Evolutionary conservation across 2,329 filamentous ascomycete genomes (phyloP), one percentile per base, ranked within the genome.

Genomic region (Trichoderma simmonsii): DNA sequence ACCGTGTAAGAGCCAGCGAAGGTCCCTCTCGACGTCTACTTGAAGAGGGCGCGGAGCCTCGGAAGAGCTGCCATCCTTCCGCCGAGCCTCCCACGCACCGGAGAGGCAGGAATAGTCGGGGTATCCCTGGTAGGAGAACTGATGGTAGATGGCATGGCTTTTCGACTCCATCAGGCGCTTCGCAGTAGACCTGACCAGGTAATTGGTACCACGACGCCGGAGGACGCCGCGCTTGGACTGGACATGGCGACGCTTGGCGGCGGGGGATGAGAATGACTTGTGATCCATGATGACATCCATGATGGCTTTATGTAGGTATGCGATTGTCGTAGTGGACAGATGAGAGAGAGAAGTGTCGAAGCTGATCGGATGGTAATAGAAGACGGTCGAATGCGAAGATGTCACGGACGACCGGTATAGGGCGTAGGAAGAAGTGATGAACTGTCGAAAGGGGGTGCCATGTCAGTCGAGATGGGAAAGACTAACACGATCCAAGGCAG

Each of bases 181-280:
- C 57, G 70, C 70, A 6, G 77, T 76, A 60, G 77, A 78, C 69
- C 80, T 80, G 70, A 81, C 73, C 34, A 79, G 74, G 70, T 80
- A 77, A 66, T 78, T 79, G 66, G 74, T 72, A 6, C 76, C 76
- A 26, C 73, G 77, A 18, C 76, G 74, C 11, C 61, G 63, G 30
- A 72, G 32, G 28, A 71, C 63, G 11, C 61, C 64, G 57, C 71
- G 74, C 59, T 72, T 73, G 72, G 66, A 59, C 24, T 57, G 73
- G 36, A 63, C 11, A 30, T 73, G 68, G 57, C 64, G 64, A n/a
- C 36, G 60, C 67, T 73, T 63, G 51, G 43, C 26, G 56, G 62
- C 60, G n/a, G 67, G 32, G n/a, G 59, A 59, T 28, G 60, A 24
- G 26, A 72, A 24, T 36, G 61, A 24, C 48, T 63, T 63, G 68